Conservation (phyloP, 345 rosid genomes). For the Mallotus nudiflorus region DNA sequence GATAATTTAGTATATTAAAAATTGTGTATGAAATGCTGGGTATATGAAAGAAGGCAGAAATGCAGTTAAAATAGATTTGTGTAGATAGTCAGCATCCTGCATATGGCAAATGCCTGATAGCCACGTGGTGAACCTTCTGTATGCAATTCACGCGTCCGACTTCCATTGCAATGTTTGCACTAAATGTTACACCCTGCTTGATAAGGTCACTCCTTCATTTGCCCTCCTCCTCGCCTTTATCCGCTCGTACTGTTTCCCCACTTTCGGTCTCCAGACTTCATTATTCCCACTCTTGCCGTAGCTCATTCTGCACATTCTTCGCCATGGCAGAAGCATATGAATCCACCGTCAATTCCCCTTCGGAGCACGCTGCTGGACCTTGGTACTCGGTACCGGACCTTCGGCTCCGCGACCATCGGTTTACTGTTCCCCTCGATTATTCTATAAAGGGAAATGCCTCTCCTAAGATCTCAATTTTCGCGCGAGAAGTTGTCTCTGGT, state of each 20-base stretch:
- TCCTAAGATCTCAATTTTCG: constrained; percentile 65
- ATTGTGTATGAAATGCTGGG: too few species aligned
- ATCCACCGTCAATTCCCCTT: constrained; percentile 16
- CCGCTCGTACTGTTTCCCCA: constrained; percentile 13
- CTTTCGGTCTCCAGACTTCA: constrained; percentile 9
- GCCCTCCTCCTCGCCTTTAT: constrained; percentile 12
- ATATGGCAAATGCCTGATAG: too few species aligned
- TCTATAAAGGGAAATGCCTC: constrained; percentile 34
- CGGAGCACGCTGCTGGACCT: constrained; percentile 53
- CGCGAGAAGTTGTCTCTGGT: constrained; percentile 87
- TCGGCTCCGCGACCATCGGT: constrained; percentile 77
- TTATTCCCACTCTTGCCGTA: constrained; percentile 22
- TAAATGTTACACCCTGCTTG: constrained; percentile 20
- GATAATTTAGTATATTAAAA: too few species aligned
- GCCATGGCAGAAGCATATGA: constrained; percentile 40
- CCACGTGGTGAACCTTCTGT: too few species aligned
- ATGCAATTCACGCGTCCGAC: too few species aligned
- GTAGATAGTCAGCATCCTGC: too few species aligned
- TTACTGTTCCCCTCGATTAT: constrained; percentile 79
- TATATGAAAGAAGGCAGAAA: too few species aligned
- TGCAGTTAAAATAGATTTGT: too few species aligned
- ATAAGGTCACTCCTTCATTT: constrained; percentile 21
- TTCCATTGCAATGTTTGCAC: too few species aligned
- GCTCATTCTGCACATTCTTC: constrained; percentile 3
- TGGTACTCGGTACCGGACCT: constrained; percentile 88